Conservation (phyloP, 306 rosid species). For the Quercus dentata region DNA sequence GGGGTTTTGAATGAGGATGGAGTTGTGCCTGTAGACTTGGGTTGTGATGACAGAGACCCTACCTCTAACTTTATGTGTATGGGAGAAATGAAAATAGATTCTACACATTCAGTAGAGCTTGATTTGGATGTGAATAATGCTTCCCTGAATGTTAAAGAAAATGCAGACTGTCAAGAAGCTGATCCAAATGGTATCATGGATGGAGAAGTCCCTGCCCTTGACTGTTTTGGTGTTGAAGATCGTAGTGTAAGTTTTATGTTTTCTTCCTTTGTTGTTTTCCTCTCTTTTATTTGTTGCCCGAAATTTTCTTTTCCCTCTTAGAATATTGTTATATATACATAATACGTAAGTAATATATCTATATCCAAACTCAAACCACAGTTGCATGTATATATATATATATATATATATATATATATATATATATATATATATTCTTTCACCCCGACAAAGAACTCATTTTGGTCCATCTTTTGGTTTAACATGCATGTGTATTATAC, state of each 20-base stretch:
- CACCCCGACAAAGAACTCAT: background rate
- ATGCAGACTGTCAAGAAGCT: slow-evolving; percentile 39
- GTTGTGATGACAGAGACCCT: slow-evolving; percentile 49
- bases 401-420: background rate
- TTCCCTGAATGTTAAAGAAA: slow-evolving; percentile 41
- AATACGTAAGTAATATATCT: too few species aligned
- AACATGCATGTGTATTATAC: background rate
- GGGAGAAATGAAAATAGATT: slow-evolving; percentile 38
- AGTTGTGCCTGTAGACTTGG: slow-evolving; percentile 34
- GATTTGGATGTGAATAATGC: slow-evolving; percentile 45
- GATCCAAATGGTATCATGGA: slow-evolving; percentile 33
- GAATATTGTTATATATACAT: background rate
- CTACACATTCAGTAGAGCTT: slow-evolving; percentile 34
- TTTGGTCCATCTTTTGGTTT: background rate
- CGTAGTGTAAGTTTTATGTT: slow-evolving; percentile 55
- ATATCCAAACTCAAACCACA: background rate
- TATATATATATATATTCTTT: background rate
- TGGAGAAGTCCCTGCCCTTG: slow-evolving; percentile 34
- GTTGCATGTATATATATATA: too few species aligned
- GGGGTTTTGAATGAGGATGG: slow-evolving; percentile 47
- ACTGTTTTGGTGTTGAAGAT: slow-evolving; percentile 42
- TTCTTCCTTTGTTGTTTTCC: background rate
- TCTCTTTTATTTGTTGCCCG: background rate
- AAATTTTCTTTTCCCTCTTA: background rate
- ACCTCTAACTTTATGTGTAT: slow-evolving; percentile 27